Base-by-base conservation (phyloP, 805 yeast species). In the Saturnispora gosingensis region DNA sequence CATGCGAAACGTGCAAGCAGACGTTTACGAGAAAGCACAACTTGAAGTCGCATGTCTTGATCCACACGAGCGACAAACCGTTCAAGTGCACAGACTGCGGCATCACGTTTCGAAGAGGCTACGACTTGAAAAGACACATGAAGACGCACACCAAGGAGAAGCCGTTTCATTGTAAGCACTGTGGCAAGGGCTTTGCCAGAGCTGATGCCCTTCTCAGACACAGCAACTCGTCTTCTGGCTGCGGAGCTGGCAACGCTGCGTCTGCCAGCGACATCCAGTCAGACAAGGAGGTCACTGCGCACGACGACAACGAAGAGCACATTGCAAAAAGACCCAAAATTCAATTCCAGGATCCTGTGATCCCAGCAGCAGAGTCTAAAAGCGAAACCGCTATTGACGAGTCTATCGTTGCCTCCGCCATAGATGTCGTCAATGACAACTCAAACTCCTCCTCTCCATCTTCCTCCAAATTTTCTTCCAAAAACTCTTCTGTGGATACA, bases 131-230 rank as follows among this genome's bases (percentile, higher is more conserved):
- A 60, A 73, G 95, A 49, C 95, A 86, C 60, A 78, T 77, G 52
- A 83, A 83, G 64, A 71, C 83, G 35, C 95, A 86, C 61, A 77
- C 88, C 0, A 91, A 91, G 22, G 88, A 80, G 56, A 81, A 77
- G 62, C 90, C 91, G 1, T 81, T 69, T 61, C 66, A 62, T 42
- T 86, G 95, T 63, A 67, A 67, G 18, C 69, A 70, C 45, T 86
- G 95, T 67, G 76, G 76, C 15, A 72, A 84, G 45, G 68, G 72
- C 42, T 86, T 86, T 67, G 86, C 91, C 1, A 69, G 95, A 34
- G 80, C 82, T 1, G 95, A 86, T 65, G 89, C 95, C 0, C 70
- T 86, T 27, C 75, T 81, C 3, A 71, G 95, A 54, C 95, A 86
- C 61, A 69, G 71, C 44, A 80, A 83, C 45, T 63, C 69, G 1